Base-by-base conservation (phyloP, 2,329 filamentous ascomycete genomes). In the Nannizzia gypsea region DNA sequence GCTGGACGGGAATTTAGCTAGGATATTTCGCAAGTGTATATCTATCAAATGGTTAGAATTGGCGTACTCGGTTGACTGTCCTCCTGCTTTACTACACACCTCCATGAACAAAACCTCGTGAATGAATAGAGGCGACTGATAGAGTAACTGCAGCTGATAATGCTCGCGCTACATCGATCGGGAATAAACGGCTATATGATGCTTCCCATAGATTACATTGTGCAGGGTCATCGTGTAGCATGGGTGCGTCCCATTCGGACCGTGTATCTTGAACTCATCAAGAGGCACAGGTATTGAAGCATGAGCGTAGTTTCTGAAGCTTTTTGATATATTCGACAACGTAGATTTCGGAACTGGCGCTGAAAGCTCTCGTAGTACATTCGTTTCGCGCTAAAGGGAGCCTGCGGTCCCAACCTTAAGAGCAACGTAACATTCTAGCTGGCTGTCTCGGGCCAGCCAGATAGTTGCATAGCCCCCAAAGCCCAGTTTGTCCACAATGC, bases 401-500 rank as follows among this genome's bases (percentile, higher is more conserved):
- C 64, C 54, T 57, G 68, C 64, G 26, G 67, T 67, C 22, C 61
- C 61, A 31, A 72, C 60, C 50, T 72, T 72, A 1, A 72, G 36
- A 17, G 69, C 68, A 60, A 72, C 68, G 61, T 71, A 72, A 13
- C 38, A 60, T 2, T 66, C 57, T 0, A 60, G 2, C 0, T 56
- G 57, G 56, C 60, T 65, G 57, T 78, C 74, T 3, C 63, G 68
- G 6, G 73, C 72, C 58, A 77, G 64, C 73, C 73, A 78, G 50
- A 76, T 69, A 0, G 73, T 77, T 3, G 74, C 77, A 62, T 70
- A 74, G 3, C 68, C 68, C 6, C 76, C 74, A 65, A 68, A 75
- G 0, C 74, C 74, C 4, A 78, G 66, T 63, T 78, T 77, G 17
- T 74, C 72, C 1, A 72, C 67, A 46, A 78, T 67, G 4, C 64